A percentile compares a stretch with the other conserved stretches of the same genome.
Evolutionary conservation across 139 green algal species (phyloP).

Genomic region (Chlorella vulgaris): DNA sequence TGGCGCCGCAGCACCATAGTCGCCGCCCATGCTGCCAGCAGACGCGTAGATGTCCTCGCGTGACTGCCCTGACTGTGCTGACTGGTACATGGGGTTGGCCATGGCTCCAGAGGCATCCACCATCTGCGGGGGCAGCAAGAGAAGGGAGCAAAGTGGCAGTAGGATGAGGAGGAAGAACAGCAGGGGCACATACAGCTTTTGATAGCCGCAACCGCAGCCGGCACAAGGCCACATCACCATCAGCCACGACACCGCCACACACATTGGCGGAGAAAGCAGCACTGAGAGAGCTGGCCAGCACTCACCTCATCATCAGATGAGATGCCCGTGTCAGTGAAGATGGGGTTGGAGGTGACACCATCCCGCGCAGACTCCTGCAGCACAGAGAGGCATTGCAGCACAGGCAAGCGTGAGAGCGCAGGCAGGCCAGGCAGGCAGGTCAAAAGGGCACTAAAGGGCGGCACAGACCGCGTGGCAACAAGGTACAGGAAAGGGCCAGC

Average conservation of each 20-base stretch:
- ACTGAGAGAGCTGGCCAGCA: not conserved
- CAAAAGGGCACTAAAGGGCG: no score
- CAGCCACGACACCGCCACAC: not conserved
- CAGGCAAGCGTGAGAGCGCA: no score
- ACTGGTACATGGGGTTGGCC: conserved; percentile 33
- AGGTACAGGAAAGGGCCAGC: no score
- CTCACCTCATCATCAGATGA: conserved; percentile 7
- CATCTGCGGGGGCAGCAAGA: not conserved
- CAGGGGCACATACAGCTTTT: not conserved
- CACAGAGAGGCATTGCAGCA: not conserved
- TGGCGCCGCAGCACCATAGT: not conserved
- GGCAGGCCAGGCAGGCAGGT: no score
- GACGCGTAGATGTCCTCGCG: conserved; percentile 19
- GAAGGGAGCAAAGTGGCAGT: not conserved
- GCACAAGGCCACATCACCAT: not conserved
- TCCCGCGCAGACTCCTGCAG: conserved; percentile 13
- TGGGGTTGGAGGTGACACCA: not conserved
- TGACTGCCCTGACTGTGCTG: not conserved
- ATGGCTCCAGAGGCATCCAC: conserved; percentile 12
- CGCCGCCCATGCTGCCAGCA: conserved; percentile 5
- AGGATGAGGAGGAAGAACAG: not conserved
- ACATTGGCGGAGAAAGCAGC: not conserved
- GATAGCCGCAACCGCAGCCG: no score
- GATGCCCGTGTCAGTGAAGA: not conserved
- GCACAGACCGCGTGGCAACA: no score